Base-by-base conservation (phyloP, 1,284 basidiomycete species). In the Anthracocystis setariae region DNA sequence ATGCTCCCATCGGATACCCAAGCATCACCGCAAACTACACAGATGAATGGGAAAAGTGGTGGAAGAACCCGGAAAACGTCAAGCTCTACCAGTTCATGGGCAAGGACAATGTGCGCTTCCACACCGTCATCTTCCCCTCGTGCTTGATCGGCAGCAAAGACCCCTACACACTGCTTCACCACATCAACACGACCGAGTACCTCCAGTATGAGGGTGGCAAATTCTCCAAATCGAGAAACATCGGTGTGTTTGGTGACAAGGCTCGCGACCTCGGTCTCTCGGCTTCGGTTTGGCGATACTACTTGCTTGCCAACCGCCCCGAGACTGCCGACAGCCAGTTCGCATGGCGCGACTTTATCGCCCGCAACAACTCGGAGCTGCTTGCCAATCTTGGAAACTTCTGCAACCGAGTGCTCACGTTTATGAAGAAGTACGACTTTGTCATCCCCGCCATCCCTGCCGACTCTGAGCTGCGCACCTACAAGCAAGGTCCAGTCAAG, bases 331-430 rank as follows among this genome's bases (percentile, higher is more conserved):
- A 99, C 82, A 89, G 94, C 45, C 93, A 93, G 86, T 99, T 99
- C 86, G 93, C 93, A 0, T 99, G 96, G 96, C 87, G 89, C 37
- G 94, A 95, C 76, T 97, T 95, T 78, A 94, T 98, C 78, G 86
- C 91, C 24, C 91, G 92, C 20, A 95, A 97, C 84, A 99, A 99
- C 86, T 92, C 91, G 72, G 89, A 98, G 76, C 86, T 99, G 38
- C 85, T 98, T 71, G 95, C 96, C 84, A 99, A 98, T 85, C 90
- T 98, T 71, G 95, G 95, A 57, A 98, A 99, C 86, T 98, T 98
- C 84, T 92, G 98, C 74, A 99, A 99, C 84, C 92, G 95, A 45
- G 88, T 89, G 15, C 86, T 98, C 82, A 97, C 96, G 83, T 98
- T 98, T 80, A 88, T 93, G 49, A 91, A 92, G 33, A 93, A 94